Evolutionary conservation across 2,329 filamentous ascomycete genomes (phyloP).

Genomic region (Thermomyces lanuginosus): DNA sequence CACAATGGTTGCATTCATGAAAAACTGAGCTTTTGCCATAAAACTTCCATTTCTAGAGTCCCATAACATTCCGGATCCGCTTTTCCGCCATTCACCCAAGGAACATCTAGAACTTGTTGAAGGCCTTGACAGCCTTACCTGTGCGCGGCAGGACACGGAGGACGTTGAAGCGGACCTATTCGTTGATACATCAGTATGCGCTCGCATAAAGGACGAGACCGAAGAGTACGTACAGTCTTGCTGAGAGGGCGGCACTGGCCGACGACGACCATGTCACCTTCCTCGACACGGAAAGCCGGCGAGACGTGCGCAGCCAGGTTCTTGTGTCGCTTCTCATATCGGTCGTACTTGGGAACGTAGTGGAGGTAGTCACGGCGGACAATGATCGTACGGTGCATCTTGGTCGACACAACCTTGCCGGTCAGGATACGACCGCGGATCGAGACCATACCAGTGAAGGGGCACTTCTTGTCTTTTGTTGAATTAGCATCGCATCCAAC

Average conservation of each 20-base stretch:
- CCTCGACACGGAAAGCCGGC: constrained; percentile 98
- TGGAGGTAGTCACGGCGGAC: constrained; percentile 99
- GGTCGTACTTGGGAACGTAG: constrained; percentile 98
- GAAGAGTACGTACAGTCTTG: constrained; percentile 75
- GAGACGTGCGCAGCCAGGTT: constrained; percentile 98
- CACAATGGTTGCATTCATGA: too few species aligned
- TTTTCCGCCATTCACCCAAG: constrained; percentile 13
- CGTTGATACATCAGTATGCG: constrained; percentile 4
- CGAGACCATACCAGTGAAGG: constrained; percentile 96
- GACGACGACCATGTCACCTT: constrained; percentile 98
- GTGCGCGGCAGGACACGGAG: constrained; percentile 95
- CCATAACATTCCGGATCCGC: constrained; percentile 3
- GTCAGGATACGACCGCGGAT: constrained; percentile 99
- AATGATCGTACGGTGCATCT: constrained; percentile 99
- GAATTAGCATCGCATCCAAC: constrained; percentile 12
- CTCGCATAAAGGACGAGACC: neutral
- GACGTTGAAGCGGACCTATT: constrained; percentile 97
- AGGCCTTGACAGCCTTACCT: constrained; percentile 93
- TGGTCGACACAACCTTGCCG: constrained; percentile 97
- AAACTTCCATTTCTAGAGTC: constrained; percentile 16
- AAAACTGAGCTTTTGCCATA: too few species aligned
- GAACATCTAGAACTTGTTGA: constrained; percentile 87
- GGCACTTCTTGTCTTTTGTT: constrained; percentile 95
- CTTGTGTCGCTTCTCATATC: constrained; percentile 99
- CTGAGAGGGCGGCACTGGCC: constrained; percentile 97